Percentiles rank a stretch among this genome's conserved stretches.
These are phyloP conservation scores for Rhizopogon sp. DNA, from an alignment of 768 basidiomycete genomes.

Conservation along the genomic window DNA sequence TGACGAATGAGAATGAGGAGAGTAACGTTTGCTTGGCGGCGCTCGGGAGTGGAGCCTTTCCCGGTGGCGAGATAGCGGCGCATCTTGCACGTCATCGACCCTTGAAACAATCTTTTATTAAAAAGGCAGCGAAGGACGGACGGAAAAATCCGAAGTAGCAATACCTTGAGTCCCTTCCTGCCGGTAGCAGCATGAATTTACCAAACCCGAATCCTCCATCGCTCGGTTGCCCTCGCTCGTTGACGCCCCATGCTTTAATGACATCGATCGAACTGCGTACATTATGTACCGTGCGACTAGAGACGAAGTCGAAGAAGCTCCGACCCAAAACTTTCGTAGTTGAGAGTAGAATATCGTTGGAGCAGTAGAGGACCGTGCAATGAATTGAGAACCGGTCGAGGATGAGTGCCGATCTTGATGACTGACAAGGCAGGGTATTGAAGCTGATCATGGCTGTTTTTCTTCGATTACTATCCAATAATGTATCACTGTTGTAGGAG, in stretches of 20 bases:
- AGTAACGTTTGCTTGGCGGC: constrained; percentile 4
- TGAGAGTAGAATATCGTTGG: constrained; percentile 64
- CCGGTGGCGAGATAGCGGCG: constrained; percentile 24
- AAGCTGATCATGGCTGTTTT: constrained; percentile 39
- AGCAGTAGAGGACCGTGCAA: constrained; percentile 66
- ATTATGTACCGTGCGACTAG: constrained; percentile 53
- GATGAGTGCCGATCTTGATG: constrained; percentile 74
- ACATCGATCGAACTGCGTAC: constrained; percentile 73
- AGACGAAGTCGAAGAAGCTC: constrained; percentile 74
- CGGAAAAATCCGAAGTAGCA: background rate
- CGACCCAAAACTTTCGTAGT: constrained; percentile 57
- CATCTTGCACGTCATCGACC: constrained; percentile 23
- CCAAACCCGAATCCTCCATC: constrained; percentile 85
- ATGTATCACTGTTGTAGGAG: constrained; percentile 1
- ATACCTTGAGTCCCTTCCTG: constrained; percentile 59
- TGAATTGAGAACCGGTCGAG: constrained; percentile 69
- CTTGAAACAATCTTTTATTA: constrained; percentile 9
- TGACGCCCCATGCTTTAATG: constrained; percentile 81
- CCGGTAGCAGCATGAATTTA: constrained; percentile 50
- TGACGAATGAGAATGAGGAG: constrained; percentile 5
- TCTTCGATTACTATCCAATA: background rate
- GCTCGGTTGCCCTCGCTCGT: constrained; percentile 77
- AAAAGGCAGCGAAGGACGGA: background rate
- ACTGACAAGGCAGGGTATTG: constrained; percentile 62
- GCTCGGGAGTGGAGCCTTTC: constrained; percentile 15